Conservation (phyloP, 169 alveolate species). For the Plasmodium cynomolgi region DNA sequence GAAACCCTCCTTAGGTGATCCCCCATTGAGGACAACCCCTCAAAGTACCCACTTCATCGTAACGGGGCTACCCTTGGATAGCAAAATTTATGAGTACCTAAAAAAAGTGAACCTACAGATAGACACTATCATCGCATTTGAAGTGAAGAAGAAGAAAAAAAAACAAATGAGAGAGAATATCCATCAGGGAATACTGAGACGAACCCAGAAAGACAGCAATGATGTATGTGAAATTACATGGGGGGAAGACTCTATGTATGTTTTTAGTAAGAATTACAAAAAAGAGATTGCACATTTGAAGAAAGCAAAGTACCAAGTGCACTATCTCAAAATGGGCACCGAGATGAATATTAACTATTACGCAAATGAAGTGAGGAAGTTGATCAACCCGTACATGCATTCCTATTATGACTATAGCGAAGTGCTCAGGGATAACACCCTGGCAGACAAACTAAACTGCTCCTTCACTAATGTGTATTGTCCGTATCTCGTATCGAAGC, state of each 20-base stretch:
- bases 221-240: not conserved
- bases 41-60: conserved; percentile 3
- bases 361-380: conserved; percentile 22
- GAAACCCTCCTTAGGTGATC: not conserved
- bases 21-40: not conserved
- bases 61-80: conserved; percentile 46
- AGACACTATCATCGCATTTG: conserved; percentile 27
- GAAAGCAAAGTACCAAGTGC: conserved; percentile 2
- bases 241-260: conserved; percentile 1
- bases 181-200: not conserved
- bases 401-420: conserved; percentile 23
- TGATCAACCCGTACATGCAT: conserved; percentile 42
- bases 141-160: not conserved
- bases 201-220: not conserved
- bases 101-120: conserved; percentile 26
- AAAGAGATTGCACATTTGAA: not conserved
- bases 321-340: not conserved
- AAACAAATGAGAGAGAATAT: not conserved
- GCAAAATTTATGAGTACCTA: conserved; percentile 6
- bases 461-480: conserved; percentile 42
- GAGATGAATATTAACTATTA: not conserved
- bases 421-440: not conserved
- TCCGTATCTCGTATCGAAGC: conserved; percentile 39
- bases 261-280: conserved; percentile 18
- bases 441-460: not conserved